Evolutionary conservation across 2,329 filamentous ascomycete genomes (phyloP).

Genomic region (Neofusicoccum sp.): DNA sequence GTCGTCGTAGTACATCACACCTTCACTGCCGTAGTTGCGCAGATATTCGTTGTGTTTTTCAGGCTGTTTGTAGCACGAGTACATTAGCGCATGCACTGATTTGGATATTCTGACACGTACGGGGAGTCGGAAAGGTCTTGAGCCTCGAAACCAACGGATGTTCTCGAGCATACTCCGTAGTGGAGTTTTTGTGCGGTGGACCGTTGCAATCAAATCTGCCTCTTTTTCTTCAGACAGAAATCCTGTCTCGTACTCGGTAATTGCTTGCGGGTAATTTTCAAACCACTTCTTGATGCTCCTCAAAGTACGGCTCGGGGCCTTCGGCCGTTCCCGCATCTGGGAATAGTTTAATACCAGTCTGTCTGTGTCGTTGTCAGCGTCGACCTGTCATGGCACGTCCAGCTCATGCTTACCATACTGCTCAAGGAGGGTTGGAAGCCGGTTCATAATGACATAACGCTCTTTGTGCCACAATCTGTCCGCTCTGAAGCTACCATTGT

Average conservation of each 20-base stretch:
- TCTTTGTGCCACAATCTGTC: neutral
- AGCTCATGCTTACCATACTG: neutral
- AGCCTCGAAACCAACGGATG: neutral
- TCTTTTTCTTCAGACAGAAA: neutral
- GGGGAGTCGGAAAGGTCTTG: neutral
- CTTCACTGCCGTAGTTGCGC: neutral
- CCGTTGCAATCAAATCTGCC: neutral
- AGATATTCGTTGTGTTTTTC: neutral
- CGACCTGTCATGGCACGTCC: neutral
- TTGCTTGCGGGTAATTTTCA: neutral
- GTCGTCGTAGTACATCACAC: neutral
- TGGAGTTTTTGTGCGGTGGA: neutral
- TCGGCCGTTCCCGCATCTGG: neutral
- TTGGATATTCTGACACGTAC: neutral
- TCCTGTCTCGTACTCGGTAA: neutral
- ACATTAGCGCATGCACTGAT: neutral
- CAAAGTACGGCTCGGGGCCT: neutral
- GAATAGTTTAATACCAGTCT: neutral
- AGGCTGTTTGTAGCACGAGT: neutral
- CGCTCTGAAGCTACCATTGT: neutral
- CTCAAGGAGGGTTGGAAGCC: neutral
- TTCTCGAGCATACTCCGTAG: neutral
- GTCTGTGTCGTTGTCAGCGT: neutral
- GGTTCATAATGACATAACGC: neutral
- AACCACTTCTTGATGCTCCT: neutral